phyloP scores from a whole-genome alignment of 805 yeast species.

The Ogataea angusta region DNA sequence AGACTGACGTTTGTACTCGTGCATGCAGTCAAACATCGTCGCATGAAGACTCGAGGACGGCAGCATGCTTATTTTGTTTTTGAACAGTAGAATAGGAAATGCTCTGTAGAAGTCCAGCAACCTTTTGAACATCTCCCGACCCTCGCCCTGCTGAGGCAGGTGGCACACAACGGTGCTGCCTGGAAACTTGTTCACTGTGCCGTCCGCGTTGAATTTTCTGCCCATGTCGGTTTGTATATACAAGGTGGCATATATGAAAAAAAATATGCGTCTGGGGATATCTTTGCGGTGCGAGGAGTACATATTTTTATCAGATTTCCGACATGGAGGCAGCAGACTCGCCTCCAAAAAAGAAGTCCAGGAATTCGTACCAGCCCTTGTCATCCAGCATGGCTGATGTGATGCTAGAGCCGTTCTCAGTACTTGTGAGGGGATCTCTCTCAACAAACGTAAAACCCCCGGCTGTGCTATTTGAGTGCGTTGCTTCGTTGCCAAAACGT shows the following conservation, averaged over 20 bases:
- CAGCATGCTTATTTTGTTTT: conserved; percentile 18
- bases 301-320: neutral
- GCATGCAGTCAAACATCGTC: conserved; percentile 19
- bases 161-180: conserved; percentile 21
- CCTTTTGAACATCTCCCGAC: conserved; percentile 12
- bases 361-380: conserved; percentile 29
- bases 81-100: conserved; percentile 12
- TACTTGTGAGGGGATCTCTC: neutral
- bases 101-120: conserved; percentile 15
- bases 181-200: conserved; percentile 15
- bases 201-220: conserved; percentile 16
- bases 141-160: conserved; percentile 18
- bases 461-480: no score
- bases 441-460: neutral
- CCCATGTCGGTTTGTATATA: conserved; percentile 8
- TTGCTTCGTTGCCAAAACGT: conserved; percentile 5
- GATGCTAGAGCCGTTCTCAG: neutral
- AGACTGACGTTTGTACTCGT: conserved; percentile 15
- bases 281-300: conserved; percentile 2
- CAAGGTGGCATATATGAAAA: neutral
- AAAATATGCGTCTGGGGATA: neutral
- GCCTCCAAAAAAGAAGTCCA: conserved; percentile 25
- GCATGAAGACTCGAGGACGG: conserved; percentile 19
- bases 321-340: neutral
- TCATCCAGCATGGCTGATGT: conserved; percentile 20